A percentile compares a stretch with the other conserved stretches of the same genome.
These are phyloP conservation scores for Rhodotorula sp. DNA, from an alignment of 1,284 basidiomycete genomes.

Conservation along the genomic window DNA sequence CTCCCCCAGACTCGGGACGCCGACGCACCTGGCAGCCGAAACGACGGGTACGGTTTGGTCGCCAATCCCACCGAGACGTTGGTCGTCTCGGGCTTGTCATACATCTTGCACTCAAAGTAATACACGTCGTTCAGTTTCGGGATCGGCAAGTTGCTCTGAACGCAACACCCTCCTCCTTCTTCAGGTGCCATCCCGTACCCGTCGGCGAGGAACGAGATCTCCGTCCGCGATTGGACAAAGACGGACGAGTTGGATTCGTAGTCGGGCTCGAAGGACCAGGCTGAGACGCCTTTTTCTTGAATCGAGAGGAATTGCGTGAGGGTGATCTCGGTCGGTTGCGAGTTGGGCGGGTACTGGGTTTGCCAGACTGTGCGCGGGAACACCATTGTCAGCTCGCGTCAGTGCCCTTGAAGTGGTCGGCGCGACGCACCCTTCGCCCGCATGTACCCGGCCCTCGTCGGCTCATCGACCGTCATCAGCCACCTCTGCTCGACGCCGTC, in stretches of 20 bases:
- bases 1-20: not conserved
- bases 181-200: slow-evolving; percentile 64
- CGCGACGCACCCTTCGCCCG: slow-evolving; percentile 79
- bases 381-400: not conserved
- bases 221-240: slow-evolving; percentile 86
- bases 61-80: slow-evolving; percentile 84
- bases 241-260: slow-evolving; percentile 82
- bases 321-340: slow-evolving; percentile 90
- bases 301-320: slow-evolving; percentile 95
- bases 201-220: slow-evolving; percentile 77
- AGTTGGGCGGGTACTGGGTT: slow-evolving; percentile 85
- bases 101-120: slow-evolving; percentile 98
- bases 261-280: slow-evolving; percentile 96
- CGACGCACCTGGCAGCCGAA: slow-evolving; percentile 67
- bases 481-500: slow-evolving; percentile 87
- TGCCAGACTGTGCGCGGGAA: slow-evolving; percentile 70
- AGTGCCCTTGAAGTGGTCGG: too few relatives aligned
- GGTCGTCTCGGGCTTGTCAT: slow-evolving; percentile 80
- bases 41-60: slow-evolving; percentile 90
- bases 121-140: slow-evolving; percentile 96
- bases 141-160: slow-evolving; percentile 89
- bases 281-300: slow-evolving; percentile 95
- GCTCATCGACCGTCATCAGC: slow-evolving; percentile 78
- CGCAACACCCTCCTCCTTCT: slow-evolving; percentile 59
- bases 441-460: slow-evolving; percentile 68